Evolutionary conservation across 805 yeast species (phyloP), one percentile per base, ranked within the genome.

Genomic region (Cyberlindnera misumaiensis): DNA sequence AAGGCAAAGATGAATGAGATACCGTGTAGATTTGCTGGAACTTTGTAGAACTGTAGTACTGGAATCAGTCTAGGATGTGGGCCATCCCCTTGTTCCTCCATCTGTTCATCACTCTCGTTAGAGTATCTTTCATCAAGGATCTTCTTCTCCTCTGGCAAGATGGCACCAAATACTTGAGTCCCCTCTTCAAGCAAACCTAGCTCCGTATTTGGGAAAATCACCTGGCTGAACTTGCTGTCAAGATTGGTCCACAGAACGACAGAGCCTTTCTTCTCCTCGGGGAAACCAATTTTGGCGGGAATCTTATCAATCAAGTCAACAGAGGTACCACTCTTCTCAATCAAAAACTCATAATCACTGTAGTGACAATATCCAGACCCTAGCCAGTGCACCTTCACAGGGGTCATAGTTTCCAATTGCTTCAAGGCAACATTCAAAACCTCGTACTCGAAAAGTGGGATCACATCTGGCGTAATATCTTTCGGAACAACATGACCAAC

Each of bases 1-100:
- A 84, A 60, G n/a, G 76, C 73, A 55, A 89, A 85, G 9, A 83
- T 63, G 55, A 89, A 89, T 4, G 97, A 95, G 35, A 82, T 68
- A n/a, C 96, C 89, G 58, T 89, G 97, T 16, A 73, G 66, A 30
- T 69, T 63, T 32, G 67, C 70, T 18, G 80, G 67, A 30, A 80
- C 83, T 49, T 82, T 84, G 58, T 80, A 74, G 61, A 81, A 89
- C 55, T 88, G 96, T 47, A 77, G 68, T 2, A 81, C 94, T 4
- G 83, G 73, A 2, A 84, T 70, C 30, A 83, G 52, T 48, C 67
- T 70, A 2, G 67, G 45, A 9, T 25, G 56, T 17, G 53, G 47
- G 1, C 34, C 30, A 5, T 39, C 32, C 5, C 37, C 48, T 32
- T 39, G 41, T 2, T 38, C 43, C 12, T 25, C 36, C n/a, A 39